Conservation (phyloP, 192 early-diverging fungal species). For the Umbelopsis sp. region DNA sequence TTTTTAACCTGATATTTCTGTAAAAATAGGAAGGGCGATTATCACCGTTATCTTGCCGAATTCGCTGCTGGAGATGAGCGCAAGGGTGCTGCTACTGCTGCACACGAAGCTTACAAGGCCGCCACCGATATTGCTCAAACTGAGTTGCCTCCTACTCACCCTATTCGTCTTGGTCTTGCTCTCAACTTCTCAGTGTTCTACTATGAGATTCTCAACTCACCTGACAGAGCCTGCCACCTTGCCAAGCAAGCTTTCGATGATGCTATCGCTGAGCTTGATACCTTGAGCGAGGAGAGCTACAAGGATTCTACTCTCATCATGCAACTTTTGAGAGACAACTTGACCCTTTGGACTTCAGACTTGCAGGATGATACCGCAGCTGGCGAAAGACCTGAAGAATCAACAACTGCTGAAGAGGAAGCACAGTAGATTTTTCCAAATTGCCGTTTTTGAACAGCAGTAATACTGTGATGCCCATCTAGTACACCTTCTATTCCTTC, state of each 20-base stretch:
- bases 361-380: conserved; percentile 70
- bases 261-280: conserved; percentile 98
- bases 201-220: conserved; percentile 99
- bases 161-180: conserved; percentile 96
- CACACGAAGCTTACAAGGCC: conserved; percentile 93
- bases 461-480: neutral
- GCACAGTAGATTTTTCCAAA: conserved; percentile 6
- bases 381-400: conserved; percentile 1
- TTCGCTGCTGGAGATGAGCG: conserved; percentile 88
- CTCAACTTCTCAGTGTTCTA: conserved; percentile 99
- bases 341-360: conserved; percentile 99
- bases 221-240: conserved; percentile 94
- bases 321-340: conserved; percentile 98
- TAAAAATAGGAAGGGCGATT: conserved; percentile 91
- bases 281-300: conserved; percentile 98
- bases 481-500: conserved; percentile 20
- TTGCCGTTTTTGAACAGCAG: too few relatives aligned
- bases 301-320: conserved; percentile 99
- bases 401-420: conserved; percentile 12
- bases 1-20: conserved; percentile 5
- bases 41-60: conserved; percentile 99
- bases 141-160: conserved; percentile 96
- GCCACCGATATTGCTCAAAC: conserved; percentile 95
- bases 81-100: conserved; percentile 78
- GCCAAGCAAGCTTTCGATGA: conserved; percentile 98